A percentile compares a stretch with the other conserved stretches of the same genome.
These are phyloP conservation scores for Pholiota conissans DNA, from an alignment of 768 basidiomycete species.

Conservation along the genomic window DNA sequence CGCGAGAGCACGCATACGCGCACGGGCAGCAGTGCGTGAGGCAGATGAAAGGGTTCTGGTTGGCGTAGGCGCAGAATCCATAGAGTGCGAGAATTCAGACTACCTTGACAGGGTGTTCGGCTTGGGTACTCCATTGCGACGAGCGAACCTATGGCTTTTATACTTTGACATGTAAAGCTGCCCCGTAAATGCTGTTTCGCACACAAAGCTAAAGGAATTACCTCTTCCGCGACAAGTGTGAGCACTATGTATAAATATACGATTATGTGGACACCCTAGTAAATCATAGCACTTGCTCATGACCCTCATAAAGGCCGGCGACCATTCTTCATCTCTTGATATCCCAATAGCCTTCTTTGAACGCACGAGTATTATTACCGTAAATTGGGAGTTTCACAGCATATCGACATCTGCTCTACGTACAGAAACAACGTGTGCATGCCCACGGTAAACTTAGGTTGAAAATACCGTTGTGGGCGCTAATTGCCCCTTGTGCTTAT, in stretches of 20 bases:
- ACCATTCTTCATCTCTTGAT: not conserved
- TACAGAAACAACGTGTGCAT: no score
- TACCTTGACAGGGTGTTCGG: no score
- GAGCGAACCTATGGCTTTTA: no score
- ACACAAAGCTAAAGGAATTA: not conserved
- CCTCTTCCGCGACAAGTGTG: not conserved
- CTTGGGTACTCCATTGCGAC: not conserved
- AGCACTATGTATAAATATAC: not conserved
- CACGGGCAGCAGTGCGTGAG: not conserved
- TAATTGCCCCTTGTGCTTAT: no score
- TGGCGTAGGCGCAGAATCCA: not conserved
- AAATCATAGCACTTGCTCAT: not conserved
- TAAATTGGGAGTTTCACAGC: no score
- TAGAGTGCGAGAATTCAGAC: not conserved
- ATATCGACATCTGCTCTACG: no score
- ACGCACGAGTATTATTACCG: no score
- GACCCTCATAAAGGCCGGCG: no score
- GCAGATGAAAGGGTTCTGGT: not conserved
- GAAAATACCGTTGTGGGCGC: no score
- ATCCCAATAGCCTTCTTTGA: no score
- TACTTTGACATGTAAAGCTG: no score
- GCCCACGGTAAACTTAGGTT: no score
- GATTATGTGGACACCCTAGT: not conserved
- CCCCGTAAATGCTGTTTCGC: not conserved
- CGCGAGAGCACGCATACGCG: not conserved